These are phyloP conservation scores for Ganoderma multipileum DNA, from an alignment of 1,284 basidiomycete genomes.

Conservation along the genomic window DNA sequence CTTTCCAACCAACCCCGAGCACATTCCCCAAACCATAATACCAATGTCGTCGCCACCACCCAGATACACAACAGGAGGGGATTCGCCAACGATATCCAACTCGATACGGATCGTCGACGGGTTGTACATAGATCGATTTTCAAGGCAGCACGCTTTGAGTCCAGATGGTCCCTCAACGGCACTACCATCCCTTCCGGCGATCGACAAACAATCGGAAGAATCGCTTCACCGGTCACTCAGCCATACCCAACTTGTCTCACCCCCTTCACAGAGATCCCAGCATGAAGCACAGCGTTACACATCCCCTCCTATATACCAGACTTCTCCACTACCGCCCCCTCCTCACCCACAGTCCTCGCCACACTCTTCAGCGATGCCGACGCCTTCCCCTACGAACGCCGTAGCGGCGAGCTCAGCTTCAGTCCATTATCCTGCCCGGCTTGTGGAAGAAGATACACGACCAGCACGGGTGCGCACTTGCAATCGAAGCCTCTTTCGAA, in stretches of 20 bases:
- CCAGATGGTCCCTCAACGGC: neutral
- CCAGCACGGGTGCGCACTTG: neutral
- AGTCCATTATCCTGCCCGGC: neutral
- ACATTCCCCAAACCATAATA: too few species aligned
- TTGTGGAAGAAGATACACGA: neutral
- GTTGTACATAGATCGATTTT: conserved; percentile 7
- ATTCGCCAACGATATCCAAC: neutral
- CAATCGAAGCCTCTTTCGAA: too few species aligned
- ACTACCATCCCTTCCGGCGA: neutral
- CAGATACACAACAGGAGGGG: neutral
- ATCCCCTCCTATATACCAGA: neutral
- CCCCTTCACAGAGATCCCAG: neutral
- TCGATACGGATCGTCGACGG: conserved; percentile 10
- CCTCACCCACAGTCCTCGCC: neutral
- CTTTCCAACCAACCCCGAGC: neutral
- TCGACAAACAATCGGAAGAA: neutral
- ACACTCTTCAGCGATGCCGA: neutral
- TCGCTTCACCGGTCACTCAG: neutral
- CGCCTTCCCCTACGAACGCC: neutral
- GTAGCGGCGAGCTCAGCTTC: neutral
- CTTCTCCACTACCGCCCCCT: neutral
- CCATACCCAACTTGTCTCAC: neutral
- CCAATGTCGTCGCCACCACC: neutral
- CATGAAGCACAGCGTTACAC: neutral
- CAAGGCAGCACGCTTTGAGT: neutral